Percentiles rank a stretch among this genome's conserved stretches.
These are phyloP conservation scores for Chaetomium globosum DNA, from an alignment of 2,329 filamentous ascomycete genomes.

Conservation along the genomic window DNA sequence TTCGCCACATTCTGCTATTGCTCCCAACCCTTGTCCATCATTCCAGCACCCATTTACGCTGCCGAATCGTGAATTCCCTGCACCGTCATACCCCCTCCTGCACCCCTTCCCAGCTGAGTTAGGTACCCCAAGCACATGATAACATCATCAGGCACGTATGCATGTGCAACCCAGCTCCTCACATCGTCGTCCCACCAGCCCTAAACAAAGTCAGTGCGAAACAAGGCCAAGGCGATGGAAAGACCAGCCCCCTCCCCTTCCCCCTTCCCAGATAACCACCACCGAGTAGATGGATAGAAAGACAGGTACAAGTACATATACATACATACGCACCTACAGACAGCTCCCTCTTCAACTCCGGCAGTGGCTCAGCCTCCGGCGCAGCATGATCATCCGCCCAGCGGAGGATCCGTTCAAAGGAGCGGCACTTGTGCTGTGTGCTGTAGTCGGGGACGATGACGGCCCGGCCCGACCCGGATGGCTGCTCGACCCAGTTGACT, in stretches of 20 bases:
- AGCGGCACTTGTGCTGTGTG: neutral
- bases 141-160: neutral
- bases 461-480: no score
- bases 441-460: neutral
- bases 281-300: no score
- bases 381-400: neutral
- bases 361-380: neutral
- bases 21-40: neutral
- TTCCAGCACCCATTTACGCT: neutral
- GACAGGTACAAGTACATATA: no score
- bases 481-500: neutral
- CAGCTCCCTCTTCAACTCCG: neutral
- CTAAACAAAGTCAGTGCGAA: neutral
- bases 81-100: neutral
- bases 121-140: no score
- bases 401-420: neutral
- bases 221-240: no score
- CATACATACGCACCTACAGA: no score
- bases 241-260: no score
- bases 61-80: neutral
- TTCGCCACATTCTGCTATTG: neutral
- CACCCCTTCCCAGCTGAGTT: neutral
- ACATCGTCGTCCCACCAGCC: neutral
- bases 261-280: no score
- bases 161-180: neutral